Evolutionary conservation across 129 eudicot species (phyloP), one percentile per base, ranked within the genome.

Genomic region (Flaveria bidentis): DNA sequence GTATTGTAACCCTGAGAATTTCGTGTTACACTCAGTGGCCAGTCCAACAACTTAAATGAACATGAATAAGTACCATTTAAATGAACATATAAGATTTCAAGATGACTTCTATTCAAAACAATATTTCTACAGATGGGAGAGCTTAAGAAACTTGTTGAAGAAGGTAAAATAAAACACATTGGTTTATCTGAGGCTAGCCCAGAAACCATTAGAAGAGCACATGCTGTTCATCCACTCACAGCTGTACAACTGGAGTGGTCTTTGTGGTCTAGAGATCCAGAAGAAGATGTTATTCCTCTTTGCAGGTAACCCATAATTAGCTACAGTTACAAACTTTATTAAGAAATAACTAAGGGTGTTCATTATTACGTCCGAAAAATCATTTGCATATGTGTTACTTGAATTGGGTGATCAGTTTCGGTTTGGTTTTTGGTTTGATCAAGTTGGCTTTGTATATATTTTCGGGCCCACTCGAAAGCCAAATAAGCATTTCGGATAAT

Each of bases 191-290:
- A 86, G 73, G 95, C 91, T 30, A 78, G 83, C 12, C 72, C 89
- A 11, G 61, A 83, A 60, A 89, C 89, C 42, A 86, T 89, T 20
- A 84, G 91, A 83, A 84, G 95, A 78, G 95, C 91, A 9, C 91
- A 89, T 45, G 91, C 86, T 16, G 86, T 89, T 17, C 95, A 89
- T 75, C 95, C 95, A 9, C 62, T 89, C 57, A 77, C 95, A 61
- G 91, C 95, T 16, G 80, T 89, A 16, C 91, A 89, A 56, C 28
- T 86, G 66, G 94, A 89, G 68, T 89, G 95, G 91, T 89, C 95
- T 7, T 82, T 84, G 80, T 89, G 95, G 95, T 58, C 86, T 15
- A 86, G 95, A 79, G 91, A 89, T 74, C 70, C 72, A 6, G 96
- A 89, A 82, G 80, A 76, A 30, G 96, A 87, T 17, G 85, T 89